Percentiles rank a stretch among this genome's conserved stretches.
phyloP scores from a whole-genome alignment of 257 asterid species.

The Rauvolfia tetraphylla region DNA sequence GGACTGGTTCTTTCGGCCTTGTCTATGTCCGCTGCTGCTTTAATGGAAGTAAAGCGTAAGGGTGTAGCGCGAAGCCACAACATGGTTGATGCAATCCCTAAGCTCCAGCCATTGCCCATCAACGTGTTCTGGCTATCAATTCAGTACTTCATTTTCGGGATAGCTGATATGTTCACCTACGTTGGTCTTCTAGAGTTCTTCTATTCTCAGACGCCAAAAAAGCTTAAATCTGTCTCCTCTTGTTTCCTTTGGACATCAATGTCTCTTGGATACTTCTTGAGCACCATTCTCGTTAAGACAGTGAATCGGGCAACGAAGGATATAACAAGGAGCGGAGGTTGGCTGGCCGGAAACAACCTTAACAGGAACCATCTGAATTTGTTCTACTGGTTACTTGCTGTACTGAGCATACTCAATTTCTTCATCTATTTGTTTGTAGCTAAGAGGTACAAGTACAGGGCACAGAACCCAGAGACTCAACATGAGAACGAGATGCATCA shows the following conservation, averaged over 20 bases:
- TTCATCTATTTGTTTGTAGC: conserved; percentile 52
- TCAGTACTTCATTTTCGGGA: conserved; percentile 80
- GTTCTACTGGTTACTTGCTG: conserved; percentile 58
- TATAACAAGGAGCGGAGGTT: conserved; percentile 50
- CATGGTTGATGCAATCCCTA: conserved; percentile 57
- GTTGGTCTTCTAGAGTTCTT: conserved; percentile 75
- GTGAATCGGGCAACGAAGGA: conserved; percentile 53
- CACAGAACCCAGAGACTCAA: conserved; percentile 20
- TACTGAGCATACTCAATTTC: conserved; percentile 47
- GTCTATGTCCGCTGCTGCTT: conserved; percentile 66
- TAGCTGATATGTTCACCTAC: conserved; percentile 77
- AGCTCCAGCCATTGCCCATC: conserved; percentile 58
- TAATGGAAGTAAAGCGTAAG: conserved; percentile 60
- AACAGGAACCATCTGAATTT: conserved; percentile 59
- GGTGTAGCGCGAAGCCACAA: conserved; percentile 38
- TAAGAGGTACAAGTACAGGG: conserved; percentile 58
- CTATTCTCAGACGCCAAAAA: conserved; percentile 61
- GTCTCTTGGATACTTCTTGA: conserved; percentile 62
- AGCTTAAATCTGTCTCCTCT: conserved; percentile 59
- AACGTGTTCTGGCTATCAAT: conserved; percentile 71
- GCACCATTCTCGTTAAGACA: conserved; percentile 60
- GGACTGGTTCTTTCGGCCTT: conserved; percentile 61
- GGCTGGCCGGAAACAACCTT: conserved; percentile 71
- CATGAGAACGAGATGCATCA: conserved; percentile 4
- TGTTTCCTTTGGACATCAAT: conserved; percentile 75